Evolutionary conservation across 768 basidiomycete species (phyloP).

Genomic region (Pisolithus orientalis): DNA sequence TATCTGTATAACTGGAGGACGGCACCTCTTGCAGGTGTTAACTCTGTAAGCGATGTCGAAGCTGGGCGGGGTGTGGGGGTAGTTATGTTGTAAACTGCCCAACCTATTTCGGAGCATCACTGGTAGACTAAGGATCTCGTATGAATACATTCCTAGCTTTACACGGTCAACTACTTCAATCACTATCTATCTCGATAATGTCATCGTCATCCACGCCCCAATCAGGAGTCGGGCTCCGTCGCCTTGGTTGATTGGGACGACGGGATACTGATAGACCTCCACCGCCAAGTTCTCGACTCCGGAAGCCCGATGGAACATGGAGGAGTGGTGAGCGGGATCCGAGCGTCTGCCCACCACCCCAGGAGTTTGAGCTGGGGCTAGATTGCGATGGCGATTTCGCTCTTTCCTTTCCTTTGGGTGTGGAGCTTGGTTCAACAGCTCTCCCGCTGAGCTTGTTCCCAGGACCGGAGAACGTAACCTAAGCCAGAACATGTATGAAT

Average conservation of each 20-base stretch:
- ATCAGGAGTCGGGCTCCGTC: conserved; percentile 68
- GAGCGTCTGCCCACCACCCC: conserved; percentile 46
- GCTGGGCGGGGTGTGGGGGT: conserved; percentile 83
- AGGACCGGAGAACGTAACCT: conserved; percentile 55
- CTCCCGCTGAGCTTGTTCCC: conserved; percentile 66
- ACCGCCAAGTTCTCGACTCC: conserved; percentile 41
- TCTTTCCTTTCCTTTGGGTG: conserved; percentile 51
- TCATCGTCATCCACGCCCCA: conserved; percentile 84
- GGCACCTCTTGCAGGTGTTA: conserved; percentile 66
- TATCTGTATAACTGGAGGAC: conserved; percentile 97
- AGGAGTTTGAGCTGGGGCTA: conserved; percentile 29
- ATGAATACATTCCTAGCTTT: conserved; percentile 32
- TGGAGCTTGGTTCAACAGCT: conserved; percentile 27
- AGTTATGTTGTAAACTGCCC: conserved; percentile 72
- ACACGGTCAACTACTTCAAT: conserved; percentile 30
- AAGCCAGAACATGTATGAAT: neutral
- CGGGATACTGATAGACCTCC: conserved; percentile 49
- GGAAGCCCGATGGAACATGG: conserved; percentile 28
- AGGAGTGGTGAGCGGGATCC: conserved; percentile 27
- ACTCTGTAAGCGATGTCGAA: conserved; percentile 38
- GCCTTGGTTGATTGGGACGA: conserved; percentile 30
- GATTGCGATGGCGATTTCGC: conserved; percentile 29
- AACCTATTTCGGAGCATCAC: neutral
- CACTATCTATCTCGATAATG: conserved; percentile 80
- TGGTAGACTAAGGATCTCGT: neutral